Percentiles rank a stretch among this genome's conserved stretches.
phyloP scores from a whole-genome alignment of 345 rosid species.

The Litchi chinensis region DNA sequence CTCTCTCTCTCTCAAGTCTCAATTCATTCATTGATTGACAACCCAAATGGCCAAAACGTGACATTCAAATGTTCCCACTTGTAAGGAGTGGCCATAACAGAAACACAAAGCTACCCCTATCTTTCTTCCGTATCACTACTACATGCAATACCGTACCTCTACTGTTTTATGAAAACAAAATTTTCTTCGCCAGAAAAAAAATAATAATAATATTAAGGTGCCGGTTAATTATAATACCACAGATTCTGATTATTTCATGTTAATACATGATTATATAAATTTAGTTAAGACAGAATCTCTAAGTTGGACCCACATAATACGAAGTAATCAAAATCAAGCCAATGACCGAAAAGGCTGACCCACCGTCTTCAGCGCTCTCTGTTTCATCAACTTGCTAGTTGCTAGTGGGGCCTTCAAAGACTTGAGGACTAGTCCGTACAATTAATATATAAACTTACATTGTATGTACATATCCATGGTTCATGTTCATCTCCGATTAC shows the following conservation, averaged over 20 bases:
- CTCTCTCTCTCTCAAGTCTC: too few species aligned
- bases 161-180: not conserved
- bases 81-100: constrained; percentile 25
- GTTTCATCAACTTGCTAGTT: constrained; percentile 29
- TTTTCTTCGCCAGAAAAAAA: not conserved
- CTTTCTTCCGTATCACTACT: constrained; percentile 20
- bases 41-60: not conserved
- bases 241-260: not conserved
- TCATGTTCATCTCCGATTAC: too few species aligned
- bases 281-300: not conserved
- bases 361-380: constrained; percentile 24
- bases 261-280: not conserved
- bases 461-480: too few species aligned
- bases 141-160: constrained; percentile 27
- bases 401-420: constrained; percentile 10
- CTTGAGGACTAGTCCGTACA: constrained; percentile 39
- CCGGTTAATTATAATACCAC: not conserved
- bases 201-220: too few species aligned
- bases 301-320: constrained; percentile 11
- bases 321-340: not conserved
- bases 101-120: not conserved
- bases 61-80: constrained; percentile 36
- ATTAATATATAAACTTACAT: not conserved
- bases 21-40: too few species aligned
- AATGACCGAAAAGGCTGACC: not conserved